Conservation (phyloP, 176 grass and related monocot species). For the Bromus sterilis region DNA sequence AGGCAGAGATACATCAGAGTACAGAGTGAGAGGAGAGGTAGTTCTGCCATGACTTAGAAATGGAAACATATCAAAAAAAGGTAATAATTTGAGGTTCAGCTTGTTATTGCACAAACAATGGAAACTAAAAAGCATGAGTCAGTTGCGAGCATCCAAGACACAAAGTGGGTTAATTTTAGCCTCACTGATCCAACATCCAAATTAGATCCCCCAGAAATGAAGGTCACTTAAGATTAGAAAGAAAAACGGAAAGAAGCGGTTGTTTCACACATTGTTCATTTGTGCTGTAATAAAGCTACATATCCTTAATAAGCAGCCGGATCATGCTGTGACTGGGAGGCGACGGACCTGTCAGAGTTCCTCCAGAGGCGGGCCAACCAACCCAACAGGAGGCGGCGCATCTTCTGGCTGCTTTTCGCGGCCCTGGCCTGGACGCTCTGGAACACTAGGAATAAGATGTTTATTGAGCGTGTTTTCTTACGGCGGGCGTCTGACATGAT, state of each 20-base stretch:
- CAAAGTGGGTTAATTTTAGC: background rate
- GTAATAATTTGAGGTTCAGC: background rate
- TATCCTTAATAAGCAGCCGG: background rate
- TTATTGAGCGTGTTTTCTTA: too few relatives aligned
- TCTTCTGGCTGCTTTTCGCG: too few relatives aligned
- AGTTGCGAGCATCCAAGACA: background rate
- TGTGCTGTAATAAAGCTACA: background rate
- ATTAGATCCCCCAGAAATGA: background rate
- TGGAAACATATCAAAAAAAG: background rate
- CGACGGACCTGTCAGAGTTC: too few relatives aligned
- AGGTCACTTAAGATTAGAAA: background rate
- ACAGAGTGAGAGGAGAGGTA: too few relatives aligned
- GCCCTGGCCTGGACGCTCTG: too few relatives aligned
- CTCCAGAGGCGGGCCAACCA: too few relatives aligned
- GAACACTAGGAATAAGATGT: too few relatives aligned
- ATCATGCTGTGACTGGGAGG: too few relatives aligned
- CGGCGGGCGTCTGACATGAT: too few relatives aligned
- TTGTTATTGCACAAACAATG: background rate
- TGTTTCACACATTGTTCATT: background rate
- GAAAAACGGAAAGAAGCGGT: background rate
- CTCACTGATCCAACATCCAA: background rate
- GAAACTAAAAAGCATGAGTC: background rate
- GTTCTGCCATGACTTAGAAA: too few relatives aligned
- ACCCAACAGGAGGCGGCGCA: too few relatives aligned
- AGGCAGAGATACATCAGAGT: too few relatives aligned